phyloP scores from a whole-genome alignment of 2,329 filamentous ascomycete species.

The Aspergillus versicolor region DNA sequence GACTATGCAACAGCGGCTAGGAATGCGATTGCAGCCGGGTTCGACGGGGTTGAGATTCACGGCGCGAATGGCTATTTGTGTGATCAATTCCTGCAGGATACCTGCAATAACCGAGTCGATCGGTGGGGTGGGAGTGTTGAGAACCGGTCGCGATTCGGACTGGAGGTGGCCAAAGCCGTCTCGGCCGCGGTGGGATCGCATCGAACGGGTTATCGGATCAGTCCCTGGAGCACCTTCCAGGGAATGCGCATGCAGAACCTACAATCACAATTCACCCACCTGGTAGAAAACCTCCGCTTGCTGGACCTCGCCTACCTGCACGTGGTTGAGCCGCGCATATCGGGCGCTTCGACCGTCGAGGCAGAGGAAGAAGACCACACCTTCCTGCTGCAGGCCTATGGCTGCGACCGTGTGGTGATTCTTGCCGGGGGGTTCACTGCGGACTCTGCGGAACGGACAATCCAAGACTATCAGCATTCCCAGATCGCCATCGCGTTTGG shows the following conservation, averaged over 20 bases:
- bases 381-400: slow-evolving; percentile 46
- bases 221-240: slow-evolving; percentile 10
- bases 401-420: slow-evolving; percentile 46
- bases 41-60: slow-evolving; percentile 54
- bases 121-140: slow-evolving; percentile 52
- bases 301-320: slow-evolving; percentile 62
- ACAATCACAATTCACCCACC: slow-evolving; percentile 29
- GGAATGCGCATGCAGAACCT: no score
- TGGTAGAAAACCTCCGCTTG: slow-evolving; percentile 52
- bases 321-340: slow-evolving; percentile 58
- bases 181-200: slow-evolving; percentile 46
- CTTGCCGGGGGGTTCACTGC: slow-evolving; percentile 49
- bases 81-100: slow-evolving; percentile 53
- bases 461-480: slow-evolving; percentile 27
- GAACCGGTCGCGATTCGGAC: slow-evolving; percentile 53
- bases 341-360: slow-evolving; percentile 30
- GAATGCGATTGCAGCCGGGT: slow-evolving; percentile 56
- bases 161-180: slow-evolving; percentile 51
- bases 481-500: slow-evolving; percentile 41
- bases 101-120: slow-evolving; percentile 50
- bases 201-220: slow-evolving; percentile 48
- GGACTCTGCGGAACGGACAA: slow-evolving; percentile 39
- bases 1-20: slow-evolving; percentile 48
- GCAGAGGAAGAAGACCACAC: slow-evolving; percentile 36
- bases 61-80: slow-evolving; percentile 52